Evolutionary conservation across 2,329 filamentous ascomycete species (phyloP), one percentile per base, ranked within the genome.

Genomic region (Sporothrix pseudoabietina): DNA sequence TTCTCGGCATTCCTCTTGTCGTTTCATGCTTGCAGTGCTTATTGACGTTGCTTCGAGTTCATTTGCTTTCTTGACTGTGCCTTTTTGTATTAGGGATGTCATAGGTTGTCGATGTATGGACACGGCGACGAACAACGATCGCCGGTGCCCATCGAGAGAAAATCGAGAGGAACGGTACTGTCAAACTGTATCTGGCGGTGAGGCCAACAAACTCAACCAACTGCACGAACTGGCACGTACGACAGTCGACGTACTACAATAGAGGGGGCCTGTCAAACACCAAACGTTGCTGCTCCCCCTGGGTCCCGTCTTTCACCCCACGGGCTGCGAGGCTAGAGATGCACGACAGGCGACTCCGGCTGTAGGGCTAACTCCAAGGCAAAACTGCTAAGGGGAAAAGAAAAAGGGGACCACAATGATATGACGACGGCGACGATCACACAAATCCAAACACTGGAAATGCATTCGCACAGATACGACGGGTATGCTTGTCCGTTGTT

Each of bases 321-420:
- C 59, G 9, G 59, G 35, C 32, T 26, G n/a, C 61, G 41, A 66
- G 30, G 26, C 44, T 69, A 39, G 66, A 3, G 47, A 54, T 52
- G 66, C 66, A 54, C 47, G 65, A 69, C 66, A 69, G 66, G 66
- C 66, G 47, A 69, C 66, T 39, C 66, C 66, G 66, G 66, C n/a
- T 10, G 65, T 47, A 47, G 39, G 61, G 61, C 61, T 26, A 66
- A 66, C 61, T 66, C 61, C 61, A 66, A 66, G 61, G 61, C 61
- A 69, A 26, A 69, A 49, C 44, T 19, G 44, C 44, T 14, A 49
- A 3, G 44, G 14, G 6, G 14, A 30, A 57, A 5, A 61, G 32
- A n/a, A 7, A 57, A 30, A 57, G 3, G 39, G 32, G 10, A 7
- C 32, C 57, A 61, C 57, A 61, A 39, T 19, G 19, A 1, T 1